Base-by-base conservation (phyloP, 139 green algal genomes). In the Chlamydomonas schloesseri region DNA sequence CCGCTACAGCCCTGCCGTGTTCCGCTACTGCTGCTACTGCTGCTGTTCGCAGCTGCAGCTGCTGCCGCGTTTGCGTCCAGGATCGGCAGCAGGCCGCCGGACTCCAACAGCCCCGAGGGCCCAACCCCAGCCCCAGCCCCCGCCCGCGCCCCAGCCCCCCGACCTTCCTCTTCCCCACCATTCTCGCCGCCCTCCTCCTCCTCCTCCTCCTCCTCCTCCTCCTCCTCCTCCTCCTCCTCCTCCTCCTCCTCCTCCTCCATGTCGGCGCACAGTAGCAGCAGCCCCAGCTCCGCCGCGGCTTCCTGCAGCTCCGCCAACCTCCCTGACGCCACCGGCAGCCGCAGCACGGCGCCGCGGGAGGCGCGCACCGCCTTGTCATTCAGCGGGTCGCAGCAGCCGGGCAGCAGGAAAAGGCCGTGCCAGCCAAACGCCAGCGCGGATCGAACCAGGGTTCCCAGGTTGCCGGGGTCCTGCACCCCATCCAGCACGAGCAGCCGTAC, bases 401-500 rank as follows among this genome's bases (percentile, higher is more conserved):
- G 91, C 72, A 98, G 90, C 76, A 98, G 87, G 60, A 93, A 93
- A 53, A 93, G 91, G 5, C 88, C 94, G 53, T 96, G 80, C 93
- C 94, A 98, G 2, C 95, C 96, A 88, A 98, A 94, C 0, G 93
- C 96, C 37, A 93, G 42, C 42, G 96, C 96, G 46, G 92, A 95
- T 31, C 85, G 83, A 4, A 74, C 26, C 74, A 98, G 86, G 0
- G 93, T 96, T 28, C 94, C 94, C 42, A 96, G 79, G 87, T 96
- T 96, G 0, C 93, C 93, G 31, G 93, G 93, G 82, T 95, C 93
- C 84, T 94, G 95, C 28, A 97, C 86, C 13, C 91, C 53, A 29
- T 98, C 96, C 33, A 98, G 91, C 21, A 88, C 94, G 62, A 98
- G 84, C 53, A 97, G 86, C 47, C 76, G 77, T 57, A 73, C 50